phyloP scores from a whole-genome alignment of 1,284 basidiomycete genomes.

The Phylloporus sp. region DNA sequence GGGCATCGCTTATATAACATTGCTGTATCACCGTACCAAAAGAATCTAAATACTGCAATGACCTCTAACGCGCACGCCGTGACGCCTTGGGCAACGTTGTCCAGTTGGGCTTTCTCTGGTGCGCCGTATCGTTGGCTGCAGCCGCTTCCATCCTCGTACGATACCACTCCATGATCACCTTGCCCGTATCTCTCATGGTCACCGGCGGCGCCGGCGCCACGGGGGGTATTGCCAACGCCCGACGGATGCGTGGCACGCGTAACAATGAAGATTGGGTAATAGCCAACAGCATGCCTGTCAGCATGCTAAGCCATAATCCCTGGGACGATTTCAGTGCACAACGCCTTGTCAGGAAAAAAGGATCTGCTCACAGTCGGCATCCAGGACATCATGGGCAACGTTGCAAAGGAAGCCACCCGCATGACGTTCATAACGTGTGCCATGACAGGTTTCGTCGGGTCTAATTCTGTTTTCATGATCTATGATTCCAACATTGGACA shows the following conservation, averaged over 20 bases:
- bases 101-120: constrained; percentile 31
- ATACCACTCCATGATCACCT: constrained; percentile 28
- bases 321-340: constrained; percentile 6
- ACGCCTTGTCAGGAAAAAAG: constrained; percentile 3
- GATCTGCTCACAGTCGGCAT: constrained; percentile 56
- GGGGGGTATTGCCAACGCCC: constrained; percentile 27
- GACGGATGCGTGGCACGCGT: constrained; percentile 30
- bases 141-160: constrained; percentile 10
- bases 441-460: constrained; percentile 55
- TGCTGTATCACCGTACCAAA: background rate
- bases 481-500: constrained; percentile 31
- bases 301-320: constrained; percentile 37
- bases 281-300: constrained; percentile 28
- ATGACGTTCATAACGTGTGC: constrained; percentile 78
- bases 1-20: constrained; percentile 23
- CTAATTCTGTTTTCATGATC: constrained; percentile 63
- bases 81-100: constrained; percentile 27
- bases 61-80: constrained; percentile 20
- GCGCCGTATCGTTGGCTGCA: background rate
- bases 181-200: constrained; percentile 36
- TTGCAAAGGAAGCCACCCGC: constrained; percentile 60
- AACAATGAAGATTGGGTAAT: constrained; percentile 29
- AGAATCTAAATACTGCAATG: background rate
- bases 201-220: constrained; percentile 18
- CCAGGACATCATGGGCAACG: constrained; percentile 63